Evolutionary conservation across 257 asterid species (phyloP).

Genomic region (Fraxinus americana): DNA sequence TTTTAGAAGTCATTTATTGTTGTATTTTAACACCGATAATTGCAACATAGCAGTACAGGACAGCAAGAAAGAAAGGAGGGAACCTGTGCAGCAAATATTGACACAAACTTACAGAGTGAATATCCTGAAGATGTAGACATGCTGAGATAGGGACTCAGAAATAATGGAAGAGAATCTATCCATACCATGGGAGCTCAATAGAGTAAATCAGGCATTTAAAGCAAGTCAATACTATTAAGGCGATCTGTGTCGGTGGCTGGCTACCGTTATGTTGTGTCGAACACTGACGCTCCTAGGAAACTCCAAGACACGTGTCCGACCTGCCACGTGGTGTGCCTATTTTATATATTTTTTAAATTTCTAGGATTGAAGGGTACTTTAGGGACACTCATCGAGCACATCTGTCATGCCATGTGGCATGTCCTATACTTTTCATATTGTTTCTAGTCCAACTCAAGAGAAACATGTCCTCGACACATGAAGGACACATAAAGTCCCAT

Average conservation of each 20-base stretch:
- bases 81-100: background rate
- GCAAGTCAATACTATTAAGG: background rate
- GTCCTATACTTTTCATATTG: background rate
- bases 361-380: background rate
- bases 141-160: background rate
- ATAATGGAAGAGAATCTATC: background rate
- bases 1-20: constrained; percentile 17
- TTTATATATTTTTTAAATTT: too few relatives aligned
- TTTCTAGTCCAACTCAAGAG: background rate
- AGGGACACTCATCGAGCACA: background rate
- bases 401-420: background rate
- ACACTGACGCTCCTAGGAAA: background rate
- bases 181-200: background rate
- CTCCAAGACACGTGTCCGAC: background rate
- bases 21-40: background rate
- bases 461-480: background rate
- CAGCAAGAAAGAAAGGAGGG: background rate
- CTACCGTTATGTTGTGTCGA: background rate
- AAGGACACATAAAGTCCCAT: background rate
- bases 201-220: background rate
- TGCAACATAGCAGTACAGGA: constrained; percentile 5
- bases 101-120: background rate
- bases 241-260: background rate
- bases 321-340: background rate
- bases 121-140: background rate